phyloP scores from a whole-genome alignment of 78 protist genomes.

The slime mould (Dictyostelium discoideum) region dicty_2.7 NC_007088.5:6737001-6737500 shows the following conservation, averaged over 20 bases:
- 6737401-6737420: slow-evolving; percentile 35
- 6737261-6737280: slow-evolving; percentile 35
- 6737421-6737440: background rate
- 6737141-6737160: background rate
- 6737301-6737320: slow-evolving; percentile 77
- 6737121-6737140: background rate
- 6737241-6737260: background rate
- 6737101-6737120: slow-evolving; percentile 69
- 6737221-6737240: background rate
- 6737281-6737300: slow-evolving; percentile 22
- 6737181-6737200: slow-evolving; percentile 21
- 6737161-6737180: background rate
- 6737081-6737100: slow-evolving; percentile 56
- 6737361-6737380: background rate
- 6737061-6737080: slow-evolving; percentile 72
- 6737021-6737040: slow-evolving; percentile 67
- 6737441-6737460: background rate
- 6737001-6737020: slow-evolving; percentile 65
- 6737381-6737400: slow-evolving; percentile 55
- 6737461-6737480: background rate
- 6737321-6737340: background rate
- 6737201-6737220: slow-evolving; percentile 64
- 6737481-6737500: slow-evolving; percentile 33
- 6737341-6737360: slow-evolving; percentile 5
- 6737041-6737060: slow-evolving; percentile 38